Conservation (phyloP, 2,329 filamentous ascomycete genomes). For the Exophiala phaeomuriformis region DNA sequence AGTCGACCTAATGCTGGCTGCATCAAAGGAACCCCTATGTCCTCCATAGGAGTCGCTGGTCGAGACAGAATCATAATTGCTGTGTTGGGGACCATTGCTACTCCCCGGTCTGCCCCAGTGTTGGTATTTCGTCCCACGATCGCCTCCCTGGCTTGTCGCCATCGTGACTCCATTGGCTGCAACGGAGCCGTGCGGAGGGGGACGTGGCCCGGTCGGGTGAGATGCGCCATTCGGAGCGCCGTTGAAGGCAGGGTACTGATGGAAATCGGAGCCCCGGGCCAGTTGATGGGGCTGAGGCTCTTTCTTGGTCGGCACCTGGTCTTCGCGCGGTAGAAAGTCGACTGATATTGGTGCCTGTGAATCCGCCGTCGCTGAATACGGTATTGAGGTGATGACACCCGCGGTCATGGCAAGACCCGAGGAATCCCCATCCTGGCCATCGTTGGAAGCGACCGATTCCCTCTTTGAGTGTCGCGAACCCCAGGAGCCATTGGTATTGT, state of each 20-base stretch:
- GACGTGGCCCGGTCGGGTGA: conserved; percentile 56
- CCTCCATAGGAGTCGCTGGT: conserved; percentile 46
- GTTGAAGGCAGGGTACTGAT: conserved; percentile 77
- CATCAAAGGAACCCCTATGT: conserved; percentile 55
- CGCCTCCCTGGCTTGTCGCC: conserved; percentile 64
- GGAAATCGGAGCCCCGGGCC: conserved; percentile 74
- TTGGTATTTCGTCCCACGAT: conserved; percentile 63
- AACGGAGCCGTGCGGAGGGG: conserved; percentile 44
- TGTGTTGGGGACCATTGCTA: conserved; percentile 48
- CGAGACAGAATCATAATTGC: conserved; percentile 59
- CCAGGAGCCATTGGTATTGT: conserved; percentile 55
- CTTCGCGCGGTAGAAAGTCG: conserved; percentile 63
- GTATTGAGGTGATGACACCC: conserved; percentile 79
- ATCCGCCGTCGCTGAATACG: conserved; percentile 68
- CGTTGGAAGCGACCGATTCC: conserved; percentile 64
- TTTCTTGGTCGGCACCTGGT: conserved; percentile 55
- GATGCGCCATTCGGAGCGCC: conserved; percentile 47
- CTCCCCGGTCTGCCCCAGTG: conserved; percentile 64
- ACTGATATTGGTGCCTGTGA: conserved; percentile 62
- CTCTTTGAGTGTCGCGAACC: conserved; percentile 66
- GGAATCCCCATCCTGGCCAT: conserved; percentile 54
- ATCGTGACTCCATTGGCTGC: conserved; percentile 48
- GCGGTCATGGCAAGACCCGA: conserved; percentile 65
- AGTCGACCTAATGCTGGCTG: conserved; percentile 57
- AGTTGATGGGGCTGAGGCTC: conserved; percentile 77